Conservation (phyloP, 345 rosid genomes). For the Pistacia vera region DNA sequence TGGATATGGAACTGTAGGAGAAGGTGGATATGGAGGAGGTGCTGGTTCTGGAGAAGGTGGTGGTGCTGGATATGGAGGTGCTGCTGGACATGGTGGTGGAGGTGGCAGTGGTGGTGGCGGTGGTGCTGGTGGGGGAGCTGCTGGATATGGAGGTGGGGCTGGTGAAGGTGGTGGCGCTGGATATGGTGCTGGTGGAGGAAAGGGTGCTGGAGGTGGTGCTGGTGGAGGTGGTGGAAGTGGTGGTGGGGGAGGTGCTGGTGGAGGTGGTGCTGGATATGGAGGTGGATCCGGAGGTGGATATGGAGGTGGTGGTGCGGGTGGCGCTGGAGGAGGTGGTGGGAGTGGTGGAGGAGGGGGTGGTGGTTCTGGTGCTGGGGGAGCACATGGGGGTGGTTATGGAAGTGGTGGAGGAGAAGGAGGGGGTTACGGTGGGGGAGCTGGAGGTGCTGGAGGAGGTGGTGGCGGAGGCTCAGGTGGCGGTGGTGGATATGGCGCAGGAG, state of each 20-base stretch:
- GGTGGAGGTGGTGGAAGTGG: conserved; percentile 32
- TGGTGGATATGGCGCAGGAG: conserved; percentile 16
- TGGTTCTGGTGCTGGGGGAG: conserved; percentile 36
- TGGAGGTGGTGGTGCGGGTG: conserved; percentile 23
- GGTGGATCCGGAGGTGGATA: conserved; percentile 33
- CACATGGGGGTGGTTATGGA: conserved; percentile 29
- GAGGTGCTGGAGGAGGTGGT: conserved; percentile 22
- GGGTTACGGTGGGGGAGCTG: conserved; percentile 20
- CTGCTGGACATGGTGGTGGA: conserved; percentile 28
- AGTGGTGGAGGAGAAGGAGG: conserved; percentile 27
- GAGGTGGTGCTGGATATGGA: conserved; percentile 20
- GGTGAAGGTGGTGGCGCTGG: conserved; percentile 30
- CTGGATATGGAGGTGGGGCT: conserved; percentile 22
- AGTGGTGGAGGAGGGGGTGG: conserved; percentile 32
- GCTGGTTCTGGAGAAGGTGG: conserved; percentile 33
- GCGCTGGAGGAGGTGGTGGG: conserved; percentile 28
- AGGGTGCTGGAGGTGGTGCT: conserved; percentile 27
- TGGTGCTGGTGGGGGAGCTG: conserved; percentile 14
- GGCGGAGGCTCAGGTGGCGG: conserved; percentile 21
- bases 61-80: conserved; percentile 30
- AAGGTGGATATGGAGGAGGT: conserved; percentile 25
- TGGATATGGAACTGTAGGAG: conserved; percentile 31
- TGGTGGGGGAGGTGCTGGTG: conserved; percentile 23
- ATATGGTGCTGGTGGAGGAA: conserved; percentile 20
- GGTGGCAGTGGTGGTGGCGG: conserved; percentile 27